Conservation (phyloP, 371 early-diverging fungal genomes). For the Phascolomyces articulosus region DNA sequence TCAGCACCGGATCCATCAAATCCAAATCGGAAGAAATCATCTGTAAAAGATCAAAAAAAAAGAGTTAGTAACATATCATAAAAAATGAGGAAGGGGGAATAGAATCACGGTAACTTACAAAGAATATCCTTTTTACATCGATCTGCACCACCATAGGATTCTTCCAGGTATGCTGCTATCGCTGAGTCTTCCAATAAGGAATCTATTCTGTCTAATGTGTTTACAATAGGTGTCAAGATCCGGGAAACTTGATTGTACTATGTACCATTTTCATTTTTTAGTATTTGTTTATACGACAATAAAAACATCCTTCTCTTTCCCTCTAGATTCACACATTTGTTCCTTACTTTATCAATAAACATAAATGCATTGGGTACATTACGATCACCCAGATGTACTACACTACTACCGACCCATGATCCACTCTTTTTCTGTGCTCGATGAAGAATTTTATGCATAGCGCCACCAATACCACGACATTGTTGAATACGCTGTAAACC, state of each 20-base stretch:
- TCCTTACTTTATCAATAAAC: slow-evolving; percentile 89
- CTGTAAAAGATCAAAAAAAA: slow-evolving; percentile 14
- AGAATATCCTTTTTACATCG: slow-evolving; percentile 75
- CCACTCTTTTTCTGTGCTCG: slow-evolving; percentile 84
- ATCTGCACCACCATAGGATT: slow-evolving; percentile 69
- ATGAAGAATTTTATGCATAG: slow-evolving; percentile 88
- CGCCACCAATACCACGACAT: slow-evolving; percentile 80
- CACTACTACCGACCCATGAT: slow-evolving; percentile 94
- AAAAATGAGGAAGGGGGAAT: no score
- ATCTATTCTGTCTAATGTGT: slow-evolving; percentile 76
- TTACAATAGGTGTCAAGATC: slow-evolving; percentile 88
- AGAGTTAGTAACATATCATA: neutral
- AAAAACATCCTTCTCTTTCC: no score
- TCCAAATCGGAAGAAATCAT: slow-evolving; percentile 93
- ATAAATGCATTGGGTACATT: slow-evolving; percentile 92
- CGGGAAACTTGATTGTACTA: slow-evolving; percentile 94
- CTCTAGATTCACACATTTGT: no score
- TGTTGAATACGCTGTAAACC: slow-evolving; percentile 89
- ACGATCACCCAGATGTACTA: slow-evolving; percentile 94
- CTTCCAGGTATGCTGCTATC: slow-evolving; percentile 67
- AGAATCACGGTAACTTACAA: slow-evolving; percentile 25
- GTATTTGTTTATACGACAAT: no score
- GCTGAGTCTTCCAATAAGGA: slow-evolving; percentile 51
- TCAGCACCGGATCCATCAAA: slow-evolving; percentile 97
- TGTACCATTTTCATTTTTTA: neutral